phyloP scores from a whole-genome alignment of 805 yeast species.

The Saccharomyces mikatae region DNA sequence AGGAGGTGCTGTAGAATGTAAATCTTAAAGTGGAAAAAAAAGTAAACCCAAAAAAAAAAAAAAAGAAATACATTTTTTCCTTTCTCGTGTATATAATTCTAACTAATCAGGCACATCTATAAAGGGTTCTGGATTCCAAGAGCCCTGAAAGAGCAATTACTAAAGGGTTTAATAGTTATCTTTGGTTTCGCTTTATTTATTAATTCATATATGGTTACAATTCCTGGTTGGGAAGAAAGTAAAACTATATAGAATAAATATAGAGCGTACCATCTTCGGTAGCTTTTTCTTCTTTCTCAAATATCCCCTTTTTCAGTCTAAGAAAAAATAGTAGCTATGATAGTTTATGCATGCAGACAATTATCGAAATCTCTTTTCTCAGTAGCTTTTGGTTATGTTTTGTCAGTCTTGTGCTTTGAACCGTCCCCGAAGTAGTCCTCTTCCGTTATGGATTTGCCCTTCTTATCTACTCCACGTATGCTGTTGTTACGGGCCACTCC shows the following conservation, averaged over 20 bases:
- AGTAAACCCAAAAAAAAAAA: not conserved
- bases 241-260: not conserved
- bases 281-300: not conserved
- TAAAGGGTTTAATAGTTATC: not conserved
- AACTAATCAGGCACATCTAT: not conserved
- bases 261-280: not conserved
- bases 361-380: not conserved
- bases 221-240: not conserved
- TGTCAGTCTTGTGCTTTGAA: not conserved
- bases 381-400: not conserved
- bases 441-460: not conserved
- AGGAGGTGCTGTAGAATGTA: not conserved
- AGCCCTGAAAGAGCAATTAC: not conserved
- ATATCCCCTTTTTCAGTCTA: not conserved
- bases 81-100: not conserved
- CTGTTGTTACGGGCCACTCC: conserved; percentile 21
- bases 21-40: not conserved
- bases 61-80: not conserved
- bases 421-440: conserved; percentile 4
- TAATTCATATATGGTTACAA: not conserved
- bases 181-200: not conserved
- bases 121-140: not conserved
- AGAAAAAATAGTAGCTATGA: not conserved
- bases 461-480: conserved; percentile 1
- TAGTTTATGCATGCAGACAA: not conserved